Percentiles rank a stretch among this genome's conserved stretches.
Conservation (phyloP, 2,329 filamentous ascomycete species). For the Penicillium aurantiogriseum region DNA sequence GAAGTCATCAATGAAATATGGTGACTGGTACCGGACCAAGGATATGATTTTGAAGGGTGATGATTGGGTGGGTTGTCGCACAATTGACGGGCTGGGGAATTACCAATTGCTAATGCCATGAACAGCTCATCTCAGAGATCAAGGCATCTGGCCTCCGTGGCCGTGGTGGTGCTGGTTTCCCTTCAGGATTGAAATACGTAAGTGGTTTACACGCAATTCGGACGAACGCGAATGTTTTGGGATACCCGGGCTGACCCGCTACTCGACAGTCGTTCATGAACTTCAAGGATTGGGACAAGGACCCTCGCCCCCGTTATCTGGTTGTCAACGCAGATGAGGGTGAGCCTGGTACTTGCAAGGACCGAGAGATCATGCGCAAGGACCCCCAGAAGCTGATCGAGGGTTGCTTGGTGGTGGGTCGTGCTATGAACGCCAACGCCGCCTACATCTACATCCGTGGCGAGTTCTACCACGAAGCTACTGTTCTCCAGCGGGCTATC, state of each 20-base stretch:
- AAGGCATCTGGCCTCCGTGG: slow-evolving; percentile 95
- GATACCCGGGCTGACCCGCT: slow-evolving; percentile 8
- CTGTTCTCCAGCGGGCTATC: slow-evolving; percentile 89
- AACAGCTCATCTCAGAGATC: slow-evolving; percentile 87
- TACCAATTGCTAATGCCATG: slow-evolving; percentile 24
- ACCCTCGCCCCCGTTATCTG: slow-evolving; percentile 89
- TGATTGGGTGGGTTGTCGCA: slow-evolving; percentile 66
- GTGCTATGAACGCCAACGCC: slow-evolving; percentile 97
- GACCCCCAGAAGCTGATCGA: slow-evolving; percentile 99
- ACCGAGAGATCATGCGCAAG: slow-evolving; percentile 99
- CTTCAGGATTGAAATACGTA: slow-evolving; percentile 98
- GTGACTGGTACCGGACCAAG: slow-evolving; percentile 99
- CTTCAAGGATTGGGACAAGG: slow-evolving; percentile 99
- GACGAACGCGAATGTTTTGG: slow-evolving; percentile 8
- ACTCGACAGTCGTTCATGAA: slow-evolving; percentile 91
- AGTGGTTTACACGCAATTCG: slow-evolving; percentile 37
- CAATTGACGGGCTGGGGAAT: neutral
- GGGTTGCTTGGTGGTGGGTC: slow-evolving; percentile 90
- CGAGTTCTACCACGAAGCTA: slow-evolving; percentile 95
- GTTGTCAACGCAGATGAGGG: slow-evolving; percentile 99
- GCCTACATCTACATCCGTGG: slow-evolving; percentile 99
- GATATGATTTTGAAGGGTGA: slow-evolving; percentile 96
- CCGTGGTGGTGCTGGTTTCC: slow-evolving; percentile 95
- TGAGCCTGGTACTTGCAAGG: slow-evolving; percentile 98
- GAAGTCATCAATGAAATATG: slow-evolving; percentile 94